Base-by-base conservation (phyloP, 2,329 filamentous ascomycete genomes). In the Trichoderma brevicompactum region DNA sequence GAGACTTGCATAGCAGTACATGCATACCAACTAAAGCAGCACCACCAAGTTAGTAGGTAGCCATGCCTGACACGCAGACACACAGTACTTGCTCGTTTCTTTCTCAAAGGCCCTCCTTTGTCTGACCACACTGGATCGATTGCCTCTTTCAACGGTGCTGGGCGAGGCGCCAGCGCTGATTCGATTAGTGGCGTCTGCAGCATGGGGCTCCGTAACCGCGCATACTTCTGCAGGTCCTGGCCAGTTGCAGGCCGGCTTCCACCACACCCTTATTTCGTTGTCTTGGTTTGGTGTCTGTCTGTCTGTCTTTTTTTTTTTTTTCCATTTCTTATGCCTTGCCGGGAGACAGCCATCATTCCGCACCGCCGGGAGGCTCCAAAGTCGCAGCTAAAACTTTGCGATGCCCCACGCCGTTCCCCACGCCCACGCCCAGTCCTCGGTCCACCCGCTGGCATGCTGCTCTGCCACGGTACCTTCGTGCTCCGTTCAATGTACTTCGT, bases 211-310 rank as follows among this genome's bases (percentile, higher is more conserved):
- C 59, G 48, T 62, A 44, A 38, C n/a, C 34, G 28, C 48, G 59
- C 59, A 62, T 53, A 36, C 15, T 62, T 38, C 59, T 62, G 59
- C 59, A 62, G 59, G 59, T 62, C 59, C 59, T 62, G 32, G 59
- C 40, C 48, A 53, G 17, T 41, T 53, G 48, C 36, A 52, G 19
- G 23, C 38, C 19, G 19, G 36, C 13, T 46, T 43, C 43, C 36
- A 52, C 34, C 58, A 61, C 58, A 58, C 55, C 17, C 19, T 36
- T 10, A 32, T 44, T 58, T 17, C 23, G 52, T 34, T 5, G n/a
- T 52, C 28, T 28, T 49, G 1, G 6, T 52, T 36, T 32, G 34
- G 10, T 10, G 19, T 32, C n/a, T 56, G 15, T 19, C 32, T 56
- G 32, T 56, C 5, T 44, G 13, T 12, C 19, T 44, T 28, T 9